Percentiles rank a stretch among this genome's conserved stretches.
Evolutionary conservation across 768 basidiomycete genomes (phyloP).

Genomic region (Tephrocybe sp.): DNA sequence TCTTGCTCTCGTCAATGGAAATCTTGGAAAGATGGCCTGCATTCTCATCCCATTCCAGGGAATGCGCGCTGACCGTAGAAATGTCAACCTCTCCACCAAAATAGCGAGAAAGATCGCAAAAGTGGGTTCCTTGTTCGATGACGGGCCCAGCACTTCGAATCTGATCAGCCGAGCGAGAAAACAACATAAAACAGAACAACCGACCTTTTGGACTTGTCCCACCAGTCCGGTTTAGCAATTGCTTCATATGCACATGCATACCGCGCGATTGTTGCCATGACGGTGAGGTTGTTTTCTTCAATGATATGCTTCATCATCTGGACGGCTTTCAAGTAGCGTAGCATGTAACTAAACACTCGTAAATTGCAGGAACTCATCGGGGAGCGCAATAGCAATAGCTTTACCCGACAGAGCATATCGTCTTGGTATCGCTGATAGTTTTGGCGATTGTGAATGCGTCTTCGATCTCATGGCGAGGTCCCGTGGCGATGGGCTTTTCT

Average conservation of each 20-base stretch:
- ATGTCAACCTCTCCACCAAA: conserved; percentile 96
- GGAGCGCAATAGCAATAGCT: conserved; percentile 18
- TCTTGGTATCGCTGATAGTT: conserved; percentile 62
- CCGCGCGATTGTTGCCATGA: conserved; percentile 94
- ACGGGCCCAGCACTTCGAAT: conserved; percentile 68
- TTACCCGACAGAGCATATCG: conserved; percentile 87
- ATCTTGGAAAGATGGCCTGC: conserved; percentile 84
- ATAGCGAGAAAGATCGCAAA: conserved; percentile 95
- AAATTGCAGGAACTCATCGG: neutral
- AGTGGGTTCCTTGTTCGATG: conserved; percentile 93
- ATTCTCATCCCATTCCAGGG: conserved; percentile 89
- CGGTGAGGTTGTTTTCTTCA: conserved; percentile 87
- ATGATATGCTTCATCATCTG: conserved; percentile 98
- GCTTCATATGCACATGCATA: conserved; percentile 87
- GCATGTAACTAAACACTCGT: conserved; percentile 67
- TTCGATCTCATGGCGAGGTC: conserved; percentile 62
- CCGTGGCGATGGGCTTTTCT: conserved; percentile 91
- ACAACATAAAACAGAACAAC: conserved; percentile 4
- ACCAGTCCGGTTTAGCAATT: conserved; percentile 85
- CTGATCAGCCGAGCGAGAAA: conserved; percentile 2
- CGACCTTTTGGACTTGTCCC: conserved; percentile 86
- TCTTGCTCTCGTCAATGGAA: conserved; percentile 78
- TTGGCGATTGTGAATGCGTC: conserved; percentile 73
- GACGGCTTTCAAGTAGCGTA: conserved; percentile 89
- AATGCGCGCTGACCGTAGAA: conserved; percentile 74